phyloP scores from a whole-genome alignment of 805 yeast genomes.

The Sugiyamaella qingdaonensis region DNA sequence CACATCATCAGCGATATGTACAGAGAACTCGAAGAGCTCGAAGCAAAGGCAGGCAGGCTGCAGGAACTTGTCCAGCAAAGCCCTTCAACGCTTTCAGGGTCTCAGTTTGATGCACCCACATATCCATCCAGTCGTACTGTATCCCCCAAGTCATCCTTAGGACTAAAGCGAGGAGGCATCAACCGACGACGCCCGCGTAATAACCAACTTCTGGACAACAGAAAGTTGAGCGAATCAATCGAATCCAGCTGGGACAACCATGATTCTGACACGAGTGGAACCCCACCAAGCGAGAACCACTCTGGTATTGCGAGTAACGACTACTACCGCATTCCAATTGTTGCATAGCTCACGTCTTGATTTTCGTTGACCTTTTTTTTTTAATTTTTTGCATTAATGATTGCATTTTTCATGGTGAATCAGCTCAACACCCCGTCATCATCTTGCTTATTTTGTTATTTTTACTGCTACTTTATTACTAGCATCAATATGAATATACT shows the following conservation, averaged over 20 bases:
- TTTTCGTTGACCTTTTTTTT: background rate
- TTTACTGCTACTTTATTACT: background rate
- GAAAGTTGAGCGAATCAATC: conserved; percentile 1
- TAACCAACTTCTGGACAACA: conserved; percentile 7
- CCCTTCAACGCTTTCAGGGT: background rate
- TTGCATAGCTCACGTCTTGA: background rate
- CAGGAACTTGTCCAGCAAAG: conserved; percentile 16
- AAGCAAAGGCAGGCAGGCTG: conserved; percentile 19
- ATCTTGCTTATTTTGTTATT: background rate
- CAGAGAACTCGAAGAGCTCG: conserved; percentile 23
- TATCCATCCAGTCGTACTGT: background rate
- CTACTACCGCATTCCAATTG: background rate
- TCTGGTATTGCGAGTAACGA: background rate
- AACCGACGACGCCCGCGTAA: conserved; percentile 18
- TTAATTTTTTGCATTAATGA: background rate
- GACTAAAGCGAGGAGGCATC: conserved; percentile 13
- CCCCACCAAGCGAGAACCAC: background rate
- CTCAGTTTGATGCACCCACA: background rate
- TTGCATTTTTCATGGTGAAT: background rate
- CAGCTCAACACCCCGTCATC: background rate
- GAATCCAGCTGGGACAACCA: conserved; percentile 7
- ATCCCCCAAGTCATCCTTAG: background rate
- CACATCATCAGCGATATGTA: conserved; percentile 23
- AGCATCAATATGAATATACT: no score
- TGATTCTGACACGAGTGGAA: conserved; percentile 5